Base-by-base conservation (phyloP, 2,329 filamentous ascomycete species). In the Aspergillus costaricaensis region DNA sequence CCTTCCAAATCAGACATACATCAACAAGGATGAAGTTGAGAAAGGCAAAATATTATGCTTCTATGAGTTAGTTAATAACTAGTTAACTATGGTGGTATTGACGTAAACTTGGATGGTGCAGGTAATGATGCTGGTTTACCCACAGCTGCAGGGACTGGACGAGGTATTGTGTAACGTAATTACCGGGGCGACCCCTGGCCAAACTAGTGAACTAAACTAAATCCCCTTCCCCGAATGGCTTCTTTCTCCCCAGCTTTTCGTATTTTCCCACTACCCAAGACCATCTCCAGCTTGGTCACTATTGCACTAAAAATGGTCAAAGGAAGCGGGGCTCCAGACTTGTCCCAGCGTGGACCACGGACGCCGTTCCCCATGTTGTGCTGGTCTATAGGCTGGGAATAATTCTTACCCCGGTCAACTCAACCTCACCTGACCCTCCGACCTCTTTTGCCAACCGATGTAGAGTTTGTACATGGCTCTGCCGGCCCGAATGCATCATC, bases 401-500 rank as follows among this genome's bases (percentile, higher is more conserved):
- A 30, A 50, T 30, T n/a, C 25, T 27, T 12, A 44, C 47, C 47
- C 47, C 7, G 17, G 47, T 30, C 47, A 55, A 36, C 14, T 10
- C 19, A 10, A 21, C 17, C n/a, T 55, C 43, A 30, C 39, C 27
- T 36, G 53, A 19, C 23, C 30, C 15, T 14, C 30, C 19, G 39
- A 36, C 27, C 27, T 38, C 14, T n/a, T 21, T 27, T 23, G 15
- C 47, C 32, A 25, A 41, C 50, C n/a, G 32, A 36, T 36, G 32
- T 36, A 36, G 32, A 36, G 36, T 43, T 14, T 36, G 53, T 44
- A 19, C 39, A n/a, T 44, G 39, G 27, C 27, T 19, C 21, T 44
- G 38, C 52, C 52, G 52, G 39, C 38, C 52, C 38, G 38, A 55
- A 47, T 47, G 53, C n/a, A 55, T 14, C 15, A 50, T 50, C 12